Conservation (phyloP, 1,284 basidiomycete species). For the Cutaneotrichosporon cutaneum region DNA sequence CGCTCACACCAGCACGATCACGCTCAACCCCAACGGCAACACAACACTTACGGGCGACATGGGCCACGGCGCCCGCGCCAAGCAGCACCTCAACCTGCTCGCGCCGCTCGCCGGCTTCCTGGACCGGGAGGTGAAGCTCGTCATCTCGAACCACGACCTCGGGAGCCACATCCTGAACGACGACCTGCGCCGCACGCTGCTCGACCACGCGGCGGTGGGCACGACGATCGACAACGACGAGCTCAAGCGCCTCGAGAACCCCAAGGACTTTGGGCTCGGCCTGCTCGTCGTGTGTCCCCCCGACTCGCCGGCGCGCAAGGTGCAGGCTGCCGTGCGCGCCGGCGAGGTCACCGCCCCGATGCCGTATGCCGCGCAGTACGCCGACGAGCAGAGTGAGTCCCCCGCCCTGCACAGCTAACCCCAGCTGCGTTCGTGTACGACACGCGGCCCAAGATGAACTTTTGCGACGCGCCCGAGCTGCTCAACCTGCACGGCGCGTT, state of each 20-base stretch:
- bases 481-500: constrained; percentile 44
- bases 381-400: constrained; percentile 7
- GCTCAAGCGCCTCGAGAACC: constrained; percentile 23
- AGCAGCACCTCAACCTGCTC: constrained; percentile 36
- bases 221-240: constrained; percentile 36
- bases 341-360: not conserved
- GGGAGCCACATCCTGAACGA: constrained; percentile 44
- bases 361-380: not conserved
- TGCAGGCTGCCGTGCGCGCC: not conserved
- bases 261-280: not conserved
- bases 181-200: constrained; percentile 36
- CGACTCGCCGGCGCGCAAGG: not conserved
- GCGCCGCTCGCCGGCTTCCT: constrained; percentile 42
- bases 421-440: constrained; percentile 47
- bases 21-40: constrained; percentile 30
- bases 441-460: constrained; percentile 31
- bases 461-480: constrained; percentile 42
- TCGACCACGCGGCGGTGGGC: constrained; percentile 29
- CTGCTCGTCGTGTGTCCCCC: constrained; percentile 12
- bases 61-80: constrained; percentile 26
- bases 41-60: constrained; percentile 39
- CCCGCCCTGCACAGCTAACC: constrained; percentile 14
- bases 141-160: constrained; percentile 49
- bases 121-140: constrained; percentile 35
- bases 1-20: constrained; percentile 29